Evolutionary conservation across 192 early-diverging fungal genomes (phyloP).

Genomic region (Coemansia sp.): DNA sequence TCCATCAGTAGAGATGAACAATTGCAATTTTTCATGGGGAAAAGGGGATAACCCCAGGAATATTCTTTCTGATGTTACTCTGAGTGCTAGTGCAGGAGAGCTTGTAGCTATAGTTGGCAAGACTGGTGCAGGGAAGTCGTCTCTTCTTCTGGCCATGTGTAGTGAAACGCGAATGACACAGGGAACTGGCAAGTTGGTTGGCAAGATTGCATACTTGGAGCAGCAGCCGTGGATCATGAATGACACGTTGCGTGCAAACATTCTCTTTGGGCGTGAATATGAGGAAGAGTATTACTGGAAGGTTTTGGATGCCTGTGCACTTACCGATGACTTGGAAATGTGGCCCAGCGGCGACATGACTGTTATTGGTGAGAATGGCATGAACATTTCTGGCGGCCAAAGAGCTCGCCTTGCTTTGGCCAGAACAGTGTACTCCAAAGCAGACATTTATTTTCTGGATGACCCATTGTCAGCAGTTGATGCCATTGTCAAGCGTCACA

Average conservation of each 20-base stretch:
- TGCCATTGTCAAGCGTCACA: conserved; percentile 61
- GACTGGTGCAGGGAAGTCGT: conserved; percentile 64
- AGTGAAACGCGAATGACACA: conserved; percentile 47
- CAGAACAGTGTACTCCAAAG: conserved; percentile 62
- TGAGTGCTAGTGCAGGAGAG: conserved; percentile 25
- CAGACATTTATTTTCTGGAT: conserved; percentile 70
- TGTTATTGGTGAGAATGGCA: conserved; percentile 68
- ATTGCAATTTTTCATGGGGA: conserved; percentile 19
- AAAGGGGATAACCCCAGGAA: background rate
- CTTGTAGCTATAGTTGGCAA: conserved; percentile 60
- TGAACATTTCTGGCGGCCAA: conserved; percentile 74
- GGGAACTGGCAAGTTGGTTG: conserved; percentile 29
- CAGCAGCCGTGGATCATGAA: conserved; percentile 42
- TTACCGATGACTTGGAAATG: conserved; percentile 63
- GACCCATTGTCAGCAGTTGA: conserved; percentile 75
- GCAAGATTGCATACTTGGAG: conserved; percentile 24
- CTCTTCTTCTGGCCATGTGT: conserved; percentile 58
- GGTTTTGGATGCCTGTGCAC: conserved; percentile 60
- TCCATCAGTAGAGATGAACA: conserved; percentile 8
- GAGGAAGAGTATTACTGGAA: conserved; percentile 61
- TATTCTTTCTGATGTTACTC: conserved; percentile 8
- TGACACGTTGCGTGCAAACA: conserved; percentile 71
- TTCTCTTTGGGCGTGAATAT: conserved; percentile 70
- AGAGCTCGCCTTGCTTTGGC: conserved; percentile 65
- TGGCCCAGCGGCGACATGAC: conserved; percentile 65